Evolutionary conservation across 75 land plant species (phyloP).

Genomic region (Chamaecyparis obtusa): DNA sequence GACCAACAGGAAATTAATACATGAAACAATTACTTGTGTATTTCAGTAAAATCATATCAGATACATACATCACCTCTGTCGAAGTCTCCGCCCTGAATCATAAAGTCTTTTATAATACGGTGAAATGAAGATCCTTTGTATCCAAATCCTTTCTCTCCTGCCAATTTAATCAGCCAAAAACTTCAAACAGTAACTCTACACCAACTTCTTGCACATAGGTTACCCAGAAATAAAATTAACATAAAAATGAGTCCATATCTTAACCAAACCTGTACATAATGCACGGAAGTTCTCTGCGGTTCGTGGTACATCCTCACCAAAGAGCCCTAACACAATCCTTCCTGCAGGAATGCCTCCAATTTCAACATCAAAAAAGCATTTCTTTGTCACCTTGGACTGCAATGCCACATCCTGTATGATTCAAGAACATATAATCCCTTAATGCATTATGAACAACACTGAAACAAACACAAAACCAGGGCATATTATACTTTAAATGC

Average conservation of each 20-base stretch:
- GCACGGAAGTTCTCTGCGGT: slow-evolving; percentile 93
- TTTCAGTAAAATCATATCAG: background rate
- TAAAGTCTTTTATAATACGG: slow-evolving; percentile 47
- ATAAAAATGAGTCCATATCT: background rate
- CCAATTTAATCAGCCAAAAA: background rate
- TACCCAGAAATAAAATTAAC: background rate
- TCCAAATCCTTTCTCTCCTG: slow-evolving; percentile 56
- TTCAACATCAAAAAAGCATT: slow-evolving; percentile 71
- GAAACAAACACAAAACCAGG: background rate
- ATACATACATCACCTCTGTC: slow-evolving; percentile 49
- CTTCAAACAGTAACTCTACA: background rate
- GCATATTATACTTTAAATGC: background rate
- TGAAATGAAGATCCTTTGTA: slow-evolving; percentile 50
- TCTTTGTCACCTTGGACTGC: slow-evolving; percentile 9
- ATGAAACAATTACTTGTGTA: background rate
- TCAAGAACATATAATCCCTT: background rate
- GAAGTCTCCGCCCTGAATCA: slow-evolving; percentile 55
- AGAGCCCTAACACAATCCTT: slow-evolving; percentile 81
- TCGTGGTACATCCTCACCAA: slow-evolving; percentile 85
- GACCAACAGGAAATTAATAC: background rate
- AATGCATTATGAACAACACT: background rate
- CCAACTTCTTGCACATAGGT: background rate
- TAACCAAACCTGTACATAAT: slow-evolving; percentile 68
- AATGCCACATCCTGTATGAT: slow-evolving; percentile 6
- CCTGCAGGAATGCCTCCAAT: slow-evolving; percentile 74